Conservation (phyloP, 75 land plant genomes). For the Pinus tabuliformis region DNA sequence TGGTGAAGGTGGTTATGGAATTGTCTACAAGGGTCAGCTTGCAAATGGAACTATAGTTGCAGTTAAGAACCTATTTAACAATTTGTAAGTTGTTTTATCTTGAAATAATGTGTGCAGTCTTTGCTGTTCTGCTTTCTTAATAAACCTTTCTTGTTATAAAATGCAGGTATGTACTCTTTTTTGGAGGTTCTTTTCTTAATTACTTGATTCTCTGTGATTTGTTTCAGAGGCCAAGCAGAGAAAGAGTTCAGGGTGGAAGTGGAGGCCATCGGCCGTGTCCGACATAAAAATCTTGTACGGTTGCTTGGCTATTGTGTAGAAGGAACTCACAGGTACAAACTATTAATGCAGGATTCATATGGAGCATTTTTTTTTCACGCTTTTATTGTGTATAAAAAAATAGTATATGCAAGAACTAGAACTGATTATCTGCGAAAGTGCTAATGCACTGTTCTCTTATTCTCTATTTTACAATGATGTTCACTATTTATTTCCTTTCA, state of each 20-base stretch:
- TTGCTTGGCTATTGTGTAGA: conserved; percentile 93
- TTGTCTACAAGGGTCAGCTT: conserved; percentile 62
- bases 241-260: conserved; percentile 95
- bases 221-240: conserved; percentile 89
- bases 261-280: conserved; percentile 93
- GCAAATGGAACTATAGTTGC: conserved; percentile 71
- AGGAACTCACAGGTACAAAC: conserved; percentile 77
- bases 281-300: conserved; percentile 92
- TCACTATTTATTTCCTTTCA: conserved; percentile 11
- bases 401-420: background rate
- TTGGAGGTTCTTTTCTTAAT: background rate
- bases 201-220: background rate
- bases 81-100: conserved; percentile 39
- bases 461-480: background rate
- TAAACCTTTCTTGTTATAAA: background rate
- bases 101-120: no score
- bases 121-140: no score
- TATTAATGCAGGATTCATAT: background rate
- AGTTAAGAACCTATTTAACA: conserved; percentile 74
- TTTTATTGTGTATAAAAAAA: background rate
- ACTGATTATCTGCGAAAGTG: background rate
- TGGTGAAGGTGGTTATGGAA: conserved; percentile 87
- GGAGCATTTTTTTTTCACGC: conserved; percentile 1
- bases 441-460: background rate
- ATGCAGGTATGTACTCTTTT: background rate